Conservation (phyloP, 2,329 filamentous ascomycete genomes). For the Hypoxylon sp. region DNA sequence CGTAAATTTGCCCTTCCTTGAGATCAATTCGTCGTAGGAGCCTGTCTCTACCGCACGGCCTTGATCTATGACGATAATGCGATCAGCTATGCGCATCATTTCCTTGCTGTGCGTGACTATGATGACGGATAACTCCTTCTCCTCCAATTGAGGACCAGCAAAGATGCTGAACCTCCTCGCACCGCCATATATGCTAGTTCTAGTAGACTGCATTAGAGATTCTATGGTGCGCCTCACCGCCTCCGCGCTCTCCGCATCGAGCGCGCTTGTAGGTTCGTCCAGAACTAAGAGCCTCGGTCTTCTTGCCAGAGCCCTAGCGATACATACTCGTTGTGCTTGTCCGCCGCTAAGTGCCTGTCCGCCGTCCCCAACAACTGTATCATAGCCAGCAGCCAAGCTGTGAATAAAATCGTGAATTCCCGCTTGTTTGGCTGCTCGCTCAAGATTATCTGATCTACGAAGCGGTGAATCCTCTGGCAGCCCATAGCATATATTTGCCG, state of each 20-base stretch:
- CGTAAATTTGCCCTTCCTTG: conserved; percentile 62
- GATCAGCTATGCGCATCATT: conserved; percentile 88
- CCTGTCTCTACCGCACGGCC: conserved; percentile 78
- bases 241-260: conserved; percentile 79
- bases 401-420: conserved; percentile 83
- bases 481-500: conserved; percentile 88
- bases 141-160: not conserved
- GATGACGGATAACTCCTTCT: conserved; percentile 73
- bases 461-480: conserved; percentile 69
- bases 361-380: conserved; percentile 82
- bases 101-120: conserved; percentile 85
- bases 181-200: conserved; percentile 26
- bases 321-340: conserved; percentile 84
- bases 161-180: not conserved
- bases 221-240: conserved; percentile 75
- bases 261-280: conserved; percentile 87
- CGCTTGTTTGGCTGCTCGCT: conserved; percentile 68
- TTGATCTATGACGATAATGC: conserved; percentile 80
- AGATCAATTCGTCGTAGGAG: conserved; percentile 72
- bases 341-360: conserved; percentile 83
- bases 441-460: conserved; percentile 62
- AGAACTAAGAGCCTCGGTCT: conserved; percentile 81
- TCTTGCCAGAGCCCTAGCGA: conserved; percentile 83
- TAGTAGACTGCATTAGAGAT: conserved; percentile 61
- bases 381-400: conserved; percentile 79